phyloP scores from a whole-genome alignment of 2,329 filamentous ascomycete genomes.

The Diaporthe sp. region DNA sequence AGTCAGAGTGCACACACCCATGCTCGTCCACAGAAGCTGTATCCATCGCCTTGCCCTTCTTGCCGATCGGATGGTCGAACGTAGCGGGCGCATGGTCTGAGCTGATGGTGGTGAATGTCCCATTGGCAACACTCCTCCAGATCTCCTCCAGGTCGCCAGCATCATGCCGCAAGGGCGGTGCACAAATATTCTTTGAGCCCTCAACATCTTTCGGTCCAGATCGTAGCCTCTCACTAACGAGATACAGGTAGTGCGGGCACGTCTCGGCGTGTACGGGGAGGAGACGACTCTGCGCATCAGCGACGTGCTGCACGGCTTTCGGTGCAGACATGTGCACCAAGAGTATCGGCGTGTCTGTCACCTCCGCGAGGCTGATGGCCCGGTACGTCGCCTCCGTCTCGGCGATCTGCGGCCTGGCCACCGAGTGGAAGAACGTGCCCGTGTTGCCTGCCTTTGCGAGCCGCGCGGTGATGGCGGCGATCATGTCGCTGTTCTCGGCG shows the following conservation, averaged over 20 bases:
- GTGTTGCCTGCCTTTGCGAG: constrained; percentile 37
- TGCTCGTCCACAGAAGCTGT: constrained; percentile 44
- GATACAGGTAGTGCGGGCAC: constrained; percentile 69
- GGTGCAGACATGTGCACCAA: constrained; percentile 65
- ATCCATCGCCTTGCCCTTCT: constrained; percentile 43
- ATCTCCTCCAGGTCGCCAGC: constrained; percentile 62
- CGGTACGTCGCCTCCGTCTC: constrained; percentile 63
- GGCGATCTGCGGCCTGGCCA: constrained; percentile 58
- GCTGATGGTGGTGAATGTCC: constrained; percentile 66
- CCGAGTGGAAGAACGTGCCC: constrained; percentile 57
- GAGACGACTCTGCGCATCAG: constrained; percentile 61
- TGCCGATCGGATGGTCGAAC: constrained; percentile 58
- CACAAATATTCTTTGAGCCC: constrained; percentile 68
- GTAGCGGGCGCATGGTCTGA: constrained; percentile 61
- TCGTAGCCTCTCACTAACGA: constrained; percentile 58
- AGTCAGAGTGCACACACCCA: constrained; percentile 45
- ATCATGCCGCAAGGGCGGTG: constrained; percentile 60
- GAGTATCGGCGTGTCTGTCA: constrained; percentile 64
- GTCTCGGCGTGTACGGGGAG: constrained; percentile 69
- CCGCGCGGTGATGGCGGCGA: constrained; percentile 52
- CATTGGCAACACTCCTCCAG: constrained; percentile 64
- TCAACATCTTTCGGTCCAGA: constrained; percentile 53
- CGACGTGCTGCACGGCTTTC: constrained; percentile 60
- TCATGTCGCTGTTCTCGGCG: constrained; percentile 61
- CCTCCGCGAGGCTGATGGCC: constrained; percentile 61